Conservation (phyloP, 257 asterid genomes). For the Gardenia jasminoides region DNA sequence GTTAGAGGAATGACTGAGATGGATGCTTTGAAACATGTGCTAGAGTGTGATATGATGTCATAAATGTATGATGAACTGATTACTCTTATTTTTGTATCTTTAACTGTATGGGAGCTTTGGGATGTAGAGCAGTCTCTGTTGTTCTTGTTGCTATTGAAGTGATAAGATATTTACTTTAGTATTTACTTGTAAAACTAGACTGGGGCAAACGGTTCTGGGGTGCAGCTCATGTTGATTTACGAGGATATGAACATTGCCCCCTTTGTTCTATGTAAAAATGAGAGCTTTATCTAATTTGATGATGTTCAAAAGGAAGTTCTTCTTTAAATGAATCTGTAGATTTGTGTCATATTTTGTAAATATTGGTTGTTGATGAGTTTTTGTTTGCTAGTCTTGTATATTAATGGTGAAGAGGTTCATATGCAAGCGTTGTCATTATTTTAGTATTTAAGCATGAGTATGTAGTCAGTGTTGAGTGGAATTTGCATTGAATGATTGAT, state of each 20-base stretch:
- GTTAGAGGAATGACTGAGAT: constrained; percentile 13
- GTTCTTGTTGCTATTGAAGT: constrained; percentile 8
- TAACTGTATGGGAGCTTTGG: constrained; percentile 15
- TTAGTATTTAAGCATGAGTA: neutral
- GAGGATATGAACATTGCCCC: constrained; percentile 19
- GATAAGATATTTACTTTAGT: neutral
- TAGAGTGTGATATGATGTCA: constrained; percentile 19
- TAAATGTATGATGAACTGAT: constrained; percentile 23
- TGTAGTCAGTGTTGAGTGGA: neutral
- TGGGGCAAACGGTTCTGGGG: constrained; percentile 6
- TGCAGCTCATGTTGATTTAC: constrained; percentile 11
- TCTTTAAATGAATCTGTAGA: neutral
- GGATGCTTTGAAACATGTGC: constrained; percentile 19
- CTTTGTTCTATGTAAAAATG: constrained; percentile 21
- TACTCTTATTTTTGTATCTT: constrained; percentile 11
- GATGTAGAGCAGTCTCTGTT: constrained; percentile 1
- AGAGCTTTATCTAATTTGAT: constrained; percentile 24
- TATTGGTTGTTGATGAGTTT: neutral
- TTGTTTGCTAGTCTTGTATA: neutral
- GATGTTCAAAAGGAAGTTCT: constrained; percentile 6
- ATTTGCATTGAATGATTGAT: neutral
- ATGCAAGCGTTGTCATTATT: no score
- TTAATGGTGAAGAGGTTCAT: neutral
- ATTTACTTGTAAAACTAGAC: constrained; percentile 23
- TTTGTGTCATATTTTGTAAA: neutral